A percentile compares a stretch with the other conserved stretches of the same genome.
phyloP scores from a whole-genome alignment of 176 grass and related monocot species.

The Oryza punctata region DNA sequence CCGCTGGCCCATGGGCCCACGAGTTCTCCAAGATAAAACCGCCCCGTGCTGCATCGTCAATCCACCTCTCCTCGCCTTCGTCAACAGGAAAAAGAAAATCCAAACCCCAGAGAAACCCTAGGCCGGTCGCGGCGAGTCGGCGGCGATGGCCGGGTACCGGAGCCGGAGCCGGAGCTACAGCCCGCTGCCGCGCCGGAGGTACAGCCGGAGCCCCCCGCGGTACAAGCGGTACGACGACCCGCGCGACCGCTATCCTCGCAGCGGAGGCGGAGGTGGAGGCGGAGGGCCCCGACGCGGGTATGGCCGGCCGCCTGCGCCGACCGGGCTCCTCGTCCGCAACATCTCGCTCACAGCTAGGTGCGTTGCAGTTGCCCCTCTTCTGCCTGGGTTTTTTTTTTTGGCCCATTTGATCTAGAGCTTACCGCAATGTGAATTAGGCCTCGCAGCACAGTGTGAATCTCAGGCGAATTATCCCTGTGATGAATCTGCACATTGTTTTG shows the following conservation, averaged over 20 bases:
- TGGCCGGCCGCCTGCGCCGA: slow-evolving; percentile 39
- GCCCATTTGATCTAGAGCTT: slow-evolving; percentile 7
- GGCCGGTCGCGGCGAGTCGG: not conserved
- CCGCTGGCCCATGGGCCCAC: slow-evolving; percentile 5
- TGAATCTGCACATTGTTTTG: slow-evolving; percentile 1
- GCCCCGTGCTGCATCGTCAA: too few relatives aligned
- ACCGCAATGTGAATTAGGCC: not conserved
- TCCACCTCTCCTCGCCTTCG: too few relatives aligned
- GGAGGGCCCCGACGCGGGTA: slow-evolving; percentile 32
- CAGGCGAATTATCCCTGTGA: not conserved
- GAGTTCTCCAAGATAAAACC: not conserved
- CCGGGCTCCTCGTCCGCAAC: slow-evolving; percentile 71
- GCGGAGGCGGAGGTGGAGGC: not conserved
- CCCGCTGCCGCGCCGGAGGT: slow-evolving; percentile 27
- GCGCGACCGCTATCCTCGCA: slow-evolving; percentile 42
- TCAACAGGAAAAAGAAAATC: not conserved
- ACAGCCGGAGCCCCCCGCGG: slow-evolving; percentile 63
- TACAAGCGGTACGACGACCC: slow-evolving; percentile 57
- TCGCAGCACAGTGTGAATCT: not conserved
- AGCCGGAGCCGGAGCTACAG: slow-evolving; percentile 67
- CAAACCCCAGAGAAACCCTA: slow-evolving; percentile 46
- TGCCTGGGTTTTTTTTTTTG: not conserved
- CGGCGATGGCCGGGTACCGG: slow-evolving; percentile 52
- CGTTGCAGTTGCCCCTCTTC: not conserved
- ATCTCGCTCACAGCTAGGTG: slow-evolving; percentile 67